Percentiles rank a stretch among this genome's conserved stretches.
Evolutionary conservation across 345 rosid species (phyloP).

Genomic region (Durio zibethinus): DNA sequence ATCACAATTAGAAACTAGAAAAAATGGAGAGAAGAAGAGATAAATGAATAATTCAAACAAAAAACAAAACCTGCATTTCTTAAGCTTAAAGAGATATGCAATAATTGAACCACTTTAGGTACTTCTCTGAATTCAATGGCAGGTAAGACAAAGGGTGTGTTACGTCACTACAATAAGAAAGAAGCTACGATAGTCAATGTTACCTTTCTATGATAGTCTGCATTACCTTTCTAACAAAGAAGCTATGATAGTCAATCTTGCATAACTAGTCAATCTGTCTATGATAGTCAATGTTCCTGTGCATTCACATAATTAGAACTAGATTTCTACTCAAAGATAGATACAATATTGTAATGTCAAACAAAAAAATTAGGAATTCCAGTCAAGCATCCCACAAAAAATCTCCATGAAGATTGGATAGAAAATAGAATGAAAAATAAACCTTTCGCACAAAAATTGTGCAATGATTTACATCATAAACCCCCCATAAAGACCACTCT

Average conservation of each 20-base stretch:
- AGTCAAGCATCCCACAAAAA: background rate
- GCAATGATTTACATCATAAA: background rate
- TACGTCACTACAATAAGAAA: background rate
- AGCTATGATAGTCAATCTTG: background rate
- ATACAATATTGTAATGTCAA: background rate
- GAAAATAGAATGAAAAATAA: background rate
- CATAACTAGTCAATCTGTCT: no score
- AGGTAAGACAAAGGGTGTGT: background rate
- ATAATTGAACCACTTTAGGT: background rate
- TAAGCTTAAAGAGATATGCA: background rate
- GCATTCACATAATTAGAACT: background rate
- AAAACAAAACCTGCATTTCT: background rate
- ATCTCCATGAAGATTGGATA: background rate
- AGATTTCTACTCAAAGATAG: background rate
- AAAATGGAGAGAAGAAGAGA: background rate
- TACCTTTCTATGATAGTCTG: background rate
- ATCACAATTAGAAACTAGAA: background rate
- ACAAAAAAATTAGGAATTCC: background rate
- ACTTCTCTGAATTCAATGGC: background rate
- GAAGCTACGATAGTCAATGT: background rate
- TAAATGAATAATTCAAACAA: background rate
- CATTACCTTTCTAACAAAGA: background rate
- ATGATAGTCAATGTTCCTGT: background rate
- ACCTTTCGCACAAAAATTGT: background rate
- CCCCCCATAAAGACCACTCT: background rate